A percentile compares a stretch with the other conserved stretches of the same genome.
Evolutionary conservation across 345 rosid species (phyloP).

Genomic region (Eucalyptus marginata): DNA sequence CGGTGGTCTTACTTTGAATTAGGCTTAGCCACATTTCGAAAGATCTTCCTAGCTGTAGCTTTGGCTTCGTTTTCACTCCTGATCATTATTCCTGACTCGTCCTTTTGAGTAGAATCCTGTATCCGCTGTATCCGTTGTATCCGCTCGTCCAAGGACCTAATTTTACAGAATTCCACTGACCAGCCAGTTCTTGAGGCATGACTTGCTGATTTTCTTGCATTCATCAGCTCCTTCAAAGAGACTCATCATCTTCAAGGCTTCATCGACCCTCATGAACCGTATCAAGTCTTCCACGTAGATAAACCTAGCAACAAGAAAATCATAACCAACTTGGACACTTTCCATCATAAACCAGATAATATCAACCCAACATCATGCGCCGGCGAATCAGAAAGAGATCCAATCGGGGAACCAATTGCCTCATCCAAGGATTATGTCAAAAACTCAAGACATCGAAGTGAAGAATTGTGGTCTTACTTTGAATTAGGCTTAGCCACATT

Average conservation of each 20-base stretch:
- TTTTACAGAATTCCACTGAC: slow-evolving; percentile 24
- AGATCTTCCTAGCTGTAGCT: slow-evolving; percentile 74
- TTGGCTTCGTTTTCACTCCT: slow-evolving; percentile 68
- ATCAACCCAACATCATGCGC: not conserved
- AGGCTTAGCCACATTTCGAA: slow-evolving; percentile 51
- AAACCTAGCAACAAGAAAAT: slow-evolving; percentile 26
- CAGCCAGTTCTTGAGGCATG: slow-evolving; percentile 81
- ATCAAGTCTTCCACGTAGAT: slow-evolving; percentile 50
- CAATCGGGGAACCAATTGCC: not conserved
- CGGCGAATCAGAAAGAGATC: not conserved
- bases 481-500: slow-evolving; percentile 63
- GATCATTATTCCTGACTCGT: slow-evolving; percentile 50
- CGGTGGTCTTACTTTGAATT: slow-evolving; percentile 39
- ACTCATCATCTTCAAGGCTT: slow-evolving; percentile 49
- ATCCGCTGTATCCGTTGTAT: slow-evolving; percentile 65
- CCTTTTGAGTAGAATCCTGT: slow-evolving; percentile 26
- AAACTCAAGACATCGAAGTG: not conserved
- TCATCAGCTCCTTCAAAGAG: slow-evolving; percentile 46
- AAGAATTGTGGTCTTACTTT: slow-evolving; percentile 20
- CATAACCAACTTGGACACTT: not conserved
- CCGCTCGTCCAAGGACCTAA: slow-evolving; percentile 8
- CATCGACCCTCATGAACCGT: slow-evolving; percentile 59
- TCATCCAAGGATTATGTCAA: not conserved
- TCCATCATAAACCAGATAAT: not conserved
- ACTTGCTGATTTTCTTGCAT: slow-evolving; percentile 46